Evolutionary conservation across 2,329 filamentous ascomycete species (phyloP), one percentile per base, ranked within the genome.

Genomic region (Botryotinia convoluta): DNA sequence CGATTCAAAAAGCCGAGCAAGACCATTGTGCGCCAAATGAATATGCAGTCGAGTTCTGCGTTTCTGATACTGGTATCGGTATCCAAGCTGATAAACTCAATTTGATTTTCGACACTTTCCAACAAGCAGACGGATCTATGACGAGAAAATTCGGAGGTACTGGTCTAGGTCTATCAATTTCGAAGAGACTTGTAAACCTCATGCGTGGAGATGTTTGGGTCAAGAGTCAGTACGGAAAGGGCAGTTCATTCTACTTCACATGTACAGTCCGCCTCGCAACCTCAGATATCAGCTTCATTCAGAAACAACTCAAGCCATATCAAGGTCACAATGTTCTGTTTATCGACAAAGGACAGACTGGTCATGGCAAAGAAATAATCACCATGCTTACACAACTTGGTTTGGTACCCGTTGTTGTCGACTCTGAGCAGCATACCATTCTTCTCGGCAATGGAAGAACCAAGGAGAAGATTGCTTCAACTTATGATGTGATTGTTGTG

Each of bases 151-250:
- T 98, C 82, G 95, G 95, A 79, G 95, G 95, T 78, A 98, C 96
- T 10, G 95, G 95, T 78, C 88, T 98, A 16, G 95, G 95, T 77
- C 84, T 98, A 39, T 98, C 95, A 26, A 98, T 98, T 80, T 98
- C 95, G 42, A 97, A 97, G 85, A 90, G 95, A 77, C 88, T 98
- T 44, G 95, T 98, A 72, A 97, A 95, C 78, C 88, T 98, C 74
- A 98, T 98, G 95, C 93, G 95, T 75, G 95, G 95, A 82, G 93
- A 95, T 81, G 92, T 98, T 73, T 98, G 95, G 95, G 95, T 98
- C 59, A 93, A 94, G 81, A 98, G 95, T 77, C 90, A 94, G 80
- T 95, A 94, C 80, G 94, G 94, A 76, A 92, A 93, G 81, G 95
- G 95, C 77, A 97, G 94, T 84, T 92, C 91, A 39, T 99, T 99